Conservation (phyloP, 2,329 filamentous ascomycete genomes). For the Dothiorella sarmentorum region DNA sequence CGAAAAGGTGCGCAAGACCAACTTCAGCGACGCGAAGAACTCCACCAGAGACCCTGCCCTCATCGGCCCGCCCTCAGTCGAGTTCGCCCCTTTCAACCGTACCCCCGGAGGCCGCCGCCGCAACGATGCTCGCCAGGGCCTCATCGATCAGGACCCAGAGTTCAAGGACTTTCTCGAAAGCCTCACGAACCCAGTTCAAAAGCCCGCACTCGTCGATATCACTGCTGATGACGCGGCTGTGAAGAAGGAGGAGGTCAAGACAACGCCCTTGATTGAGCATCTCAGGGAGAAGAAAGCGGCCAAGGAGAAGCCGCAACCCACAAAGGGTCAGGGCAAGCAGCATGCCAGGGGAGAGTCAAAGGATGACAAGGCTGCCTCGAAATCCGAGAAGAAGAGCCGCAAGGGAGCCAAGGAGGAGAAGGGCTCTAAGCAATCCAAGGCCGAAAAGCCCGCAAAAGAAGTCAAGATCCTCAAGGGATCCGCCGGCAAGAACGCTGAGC, state of each 20-base stretch:
- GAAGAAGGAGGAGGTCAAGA: slow-evolving; percentile 64
- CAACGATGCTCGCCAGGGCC: slow-evolving; percentile 81
- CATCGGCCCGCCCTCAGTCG: slow-evolving; percentile 73
- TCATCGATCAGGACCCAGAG: slow-evolving; percentile 93
- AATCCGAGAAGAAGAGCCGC: slow-evolving; percentile 40
- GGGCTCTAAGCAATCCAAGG: slow-evolving; percentile 34
- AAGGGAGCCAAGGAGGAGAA: slow-evolving; percentile 41
- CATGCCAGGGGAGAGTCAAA: slow-evolving; percentile 59
- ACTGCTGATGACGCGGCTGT: slow-evolving; percentile 46
- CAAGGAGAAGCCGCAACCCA: slow-evolving; percentile 50
- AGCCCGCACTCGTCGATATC: slow-evolving; percentile 49
- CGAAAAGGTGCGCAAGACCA: slow-evolving; percentile 63
- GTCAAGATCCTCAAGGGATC: slow-evolving; percentile 55
- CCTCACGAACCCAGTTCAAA: slow-evolving; percentile 70
- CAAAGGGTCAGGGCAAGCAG: slow-evolving; percentile 53
- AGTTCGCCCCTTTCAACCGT: slow-evolving; percentile 81
- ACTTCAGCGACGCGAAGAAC: slow-evolving; percentile 79
- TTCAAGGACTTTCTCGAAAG: slow-evolving; percentile 91
- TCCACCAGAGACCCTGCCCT: slow-evolving; percentile 69
- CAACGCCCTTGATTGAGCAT: slow-evolving; percentile 85
- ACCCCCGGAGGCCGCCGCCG: slow-evolving; percentile 71
- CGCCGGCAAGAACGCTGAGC: slow-evolving; percentile 27
- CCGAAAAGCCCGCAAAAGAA: slow-evolving; percentile 60
- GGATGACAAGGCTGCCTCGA: slow-evolving; percentile 52
- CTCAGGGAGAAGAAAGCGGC: slow-evolving; percentile 89